These are phyloP conservation scores for Monascus purpureus DNA, from an alignment of 495 filamentous ascomycete species.

Conservation along the genomic window DNA sequence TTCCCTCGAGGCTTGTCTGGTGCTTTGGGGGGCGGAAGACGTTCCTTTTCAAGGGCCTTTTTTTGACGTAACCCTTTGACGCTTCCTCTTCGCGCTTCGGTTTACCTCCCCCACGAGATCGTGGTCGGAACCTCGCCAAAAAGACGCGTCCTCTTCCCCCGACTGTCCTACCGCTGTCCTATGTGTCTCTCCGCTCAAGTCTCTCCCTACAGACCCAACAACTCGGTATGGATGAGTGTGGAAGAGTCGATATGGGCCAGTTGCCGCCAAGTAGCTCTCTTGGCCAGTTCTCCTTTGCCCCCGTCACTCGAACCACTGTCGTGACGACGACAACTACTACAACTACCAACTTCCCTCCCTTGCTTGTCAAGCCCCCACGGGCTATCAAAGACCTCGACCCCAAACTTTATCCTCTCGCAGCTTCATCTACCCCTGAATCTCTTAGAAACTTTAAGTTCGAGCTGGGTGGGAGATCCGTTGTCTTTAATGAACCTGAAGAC, in stretches of 20 bases:
- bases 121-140: slow-evolving; percentile 1
- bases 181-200: slow-evolving; percentile 4
- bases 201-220: slow-evolving; percentile 8
- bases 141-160: slow-evolving; percentile 10
- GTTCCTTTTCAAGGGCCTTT: too few relatives aligned
- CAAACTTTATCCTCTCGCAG: slow-evolving; percentile 80
- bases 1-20: too few relatives aligned
- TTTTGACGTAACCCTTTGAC: too few relatives aligned
- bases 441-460: slow-evolving; percentile 63
- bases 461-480: slow-evolving; percentile 47
- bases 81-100: too few relatives aligned
- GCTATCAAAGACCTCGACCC: slow-evolving; percentile 63
- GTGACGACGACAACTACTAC: slow-evolving; percentile 94
- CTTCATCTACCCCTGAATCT: slow-evolving; percentile 60
- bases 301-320: slow-evolving; percentile 59
- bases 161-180: not conserved
- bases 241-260: slow-evolving; percentile 8
- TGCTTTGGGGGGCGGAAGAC: too few relatives aligned
- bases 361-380: slow-evolving; percentile 62
- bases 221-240: slow-evolving; percentile 20
- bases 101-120: too few relatives aligned
- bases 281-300: slow-evolving; percentile 56
- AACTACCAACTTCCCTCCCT: slow-evolving; percentile 73
- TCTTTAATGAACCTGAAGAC: slow-evolving; percentile 55
- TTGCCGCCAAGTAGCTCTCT: slow-evolving; percentile 22